Base-by-base conservation (phyloP, 352 stramenopile species). In the Blastocystis hominis region DNA sequence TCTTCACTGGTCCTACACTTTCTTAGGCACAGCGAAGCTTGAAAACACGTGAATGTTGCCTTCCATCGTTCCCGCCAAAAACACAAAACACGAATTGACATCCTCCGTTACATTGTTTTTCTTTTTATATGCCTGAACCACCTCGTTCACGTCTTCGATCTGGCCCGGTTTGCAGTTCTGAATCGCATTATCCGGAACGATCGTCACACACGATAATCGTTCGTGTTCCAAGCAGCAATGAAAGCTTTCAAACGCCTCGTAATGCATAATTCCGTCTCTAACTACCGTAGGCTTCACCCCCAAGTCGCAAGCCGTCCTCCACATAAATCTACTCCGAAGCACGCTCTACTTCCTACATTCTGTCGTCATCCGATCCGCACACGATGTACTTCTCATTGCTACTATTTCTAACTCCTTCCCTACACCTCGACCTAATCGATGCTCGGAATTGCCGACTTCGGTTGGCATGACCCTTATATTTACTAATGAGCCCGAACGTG, bases 401-500 rank as follows among this genome's bases (percentile, higher is more conserved):
- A 10, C 44, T 87, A 72, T n/a, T n/a, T 72, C 13, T 54, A 13
- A 70, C 34, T 2, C 24, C 40, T 6, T 59, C 54, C 62, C 47
- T 89, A n/a, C 88, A 81, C 3, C 68, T 89, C 40, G 87, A 81
- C 47, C 80, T 90, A 36, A 90, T 54, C 64, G 59, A 62, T 0
- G 89, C 88, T 61, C 55, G 88, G 9, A 90, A 68, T 38, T 89
- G 88, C 75, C 76, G 88, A 4, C 24, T 62, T 13, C 62, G 40
- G 54, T 90, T 89, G 38, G 38, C 77, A 7, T 77, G 34, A n/a
- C 89, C 89, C 66, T 90, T 90, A 47, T 77, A 90, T 70, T 90
- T 92, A 34, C 84, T 86, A 38, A 91, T 54, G 7, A 90, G 69
- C 36, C 76, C 89, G 69, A 91, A 92, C 62, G 91, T 90, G 70